Base-by-base conservation (phyloP, 2,329 filamentous ascomycete species). In the Stachybotrys elegans region DNA sequence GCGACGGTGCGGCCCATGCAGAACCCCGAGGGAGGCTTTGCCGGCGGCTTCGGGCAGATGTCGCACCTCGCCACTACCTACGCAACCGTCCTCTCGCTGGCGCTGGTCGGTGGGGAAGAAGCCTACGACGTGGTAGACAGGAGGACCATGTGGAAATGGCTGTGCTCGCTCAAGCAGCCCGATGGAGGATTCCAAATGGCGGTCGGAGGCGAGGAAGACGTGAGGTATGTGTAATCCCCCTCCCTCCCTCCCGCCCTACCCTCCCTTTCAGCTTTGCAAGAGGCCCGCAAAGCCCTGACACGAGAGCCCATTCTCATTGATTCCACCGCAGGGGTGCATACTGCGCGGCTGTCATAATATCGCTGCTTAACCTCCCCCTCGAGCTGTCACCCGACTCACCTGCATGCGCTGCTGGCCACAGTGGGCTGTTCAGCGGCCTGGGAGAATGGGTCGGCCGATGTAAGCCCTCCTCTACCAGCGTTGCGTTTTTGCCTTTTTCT, bases 51-150 rank as follows among this genome's bases (percentile, higher is more conserved):
- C 63, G 90, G 92, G 22, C 93, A 97, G 61, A 75, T 80, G 52
- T 90, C 88, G 43, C 93, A 98, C 66, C 78, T 93, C 53, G 93
- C 93, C 45, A 85, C 88, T 38, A 89, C 87, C 1, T 98, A 97
- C 73, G 90, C 91, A 39, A 78, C 84, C 32, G 69, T 95, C 17
- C 76, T 98, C 46, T 81, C 86, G 37, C 72, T 98, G 42, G 80
- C 85, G 20, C 78, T 90, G 49, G 86, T 92, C 34, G 89, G 88
- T 42, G 88, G 86, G 8, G 69, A 84, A 46, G 83, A 86, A 45
- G 79, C 81, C 34, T 87, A 89, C 60, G 76, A 83, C 48, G 70
- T 88, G 43, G 79, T 97, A 47, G 85, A 97, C 68, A 81, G 93
- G 49, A 81, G 81, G 59, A 75, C 81, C 40, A 86, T 97, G 83